Conservation (phyloP, 169 alveolate species). For the Plasmodium vivax region DNA sequence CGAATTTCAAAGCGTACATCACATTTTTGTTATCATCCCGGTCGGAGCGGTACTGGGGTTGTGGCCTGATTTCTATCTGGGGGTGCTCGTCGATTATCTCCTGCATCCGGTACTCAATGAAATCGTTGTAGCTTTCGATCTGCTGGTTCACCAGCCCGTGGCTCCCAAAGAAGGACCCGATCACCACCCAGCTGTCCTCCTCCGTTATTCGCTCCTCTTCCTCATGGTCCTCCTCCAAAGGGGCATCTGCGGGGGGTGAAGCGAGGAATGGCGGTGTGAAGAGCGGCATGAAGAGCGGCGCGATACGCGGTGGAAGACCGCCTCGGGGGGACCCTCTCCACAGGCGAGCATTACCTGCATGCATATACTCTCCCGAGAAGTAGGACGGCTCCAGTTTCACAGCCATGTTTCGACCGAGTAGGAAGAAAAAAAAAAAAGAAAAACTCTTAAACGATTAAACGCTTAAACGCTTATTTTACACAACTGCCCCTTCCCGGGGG, state of each 20-base stretch:
- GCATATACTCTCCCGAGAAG: conserved; percentile 5
- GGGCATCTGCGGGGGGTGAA: background rate
- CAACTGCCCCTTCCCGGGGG: background rate
- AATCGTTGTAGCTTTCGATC: conserved; percentile 96
- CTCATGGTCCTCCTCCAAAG: background rate
- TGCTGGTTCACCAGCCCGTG: conserved; percentile 97
- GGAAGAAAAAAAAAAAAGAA: conserved; percentile 12
- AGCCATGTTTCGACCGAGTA: conserved; percentile 4
- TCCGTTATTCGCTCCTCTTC: conserved; percentile 23
- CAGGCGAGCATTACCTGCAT: conserved; percentile 24
- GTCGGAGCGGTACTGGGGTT: conserved; percentile 91
- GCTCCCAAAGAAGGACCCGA: conserved; percentile 85
- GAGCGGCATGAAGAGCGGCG: too few species aligned
- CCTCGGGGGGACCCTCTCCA: too few species aligned
- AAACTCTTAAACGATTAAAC: too few species aligned
- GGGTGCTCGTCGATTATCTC: conserved; percentile 96
- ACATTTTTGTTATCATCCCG: conserved; percentile 87
- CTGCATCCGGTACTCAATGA: conserved; percentile 93
- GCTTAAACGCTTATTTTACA: background rate
- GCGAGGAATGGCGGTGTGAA: background rate
- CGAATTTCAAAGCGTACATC: conserved; percentile 91
- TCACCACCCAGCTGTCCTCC: conserved; percentile 73
- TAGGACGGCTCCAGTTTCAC: conserved; percentile 43
- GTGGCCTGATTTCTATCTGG: conserved; percentile 91
- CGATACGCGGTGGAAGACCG: too few species aligned